Evolutionary conservation across 441 rosid species (phyloP).

Genomic region (Gossypium davidsonii): DNA sequence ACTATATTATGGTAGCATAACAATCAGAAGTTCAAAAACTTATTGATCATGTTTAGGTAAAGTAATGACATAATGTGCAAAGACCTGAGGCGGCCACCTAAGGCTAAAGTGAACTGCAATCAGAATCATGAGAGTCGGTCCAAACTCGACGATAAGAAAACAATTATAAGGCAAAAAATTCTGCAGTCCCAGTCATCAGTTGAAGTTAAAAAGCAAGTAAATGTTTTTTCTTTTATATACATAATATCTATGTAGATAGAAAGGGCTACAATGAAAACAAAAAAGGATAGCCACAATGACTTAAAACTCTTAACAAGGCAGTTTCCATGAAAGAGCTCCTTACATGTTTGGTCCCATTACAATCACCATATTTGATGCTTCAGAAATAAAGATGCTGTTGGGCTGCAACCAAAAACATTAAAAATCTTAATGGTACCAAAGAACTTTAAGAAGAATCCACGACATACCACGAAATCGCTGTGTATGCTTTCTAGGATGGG

Average conservation of each 20-base stretch:
- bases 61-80: neutral
- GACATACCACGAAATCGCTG: conserved; percentile 64
- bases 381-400: conserved; percentile 85
- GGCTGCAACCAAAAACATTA: conserved; percentile 50
- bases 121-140: neutral
- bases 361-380: conserved; percentile 89
- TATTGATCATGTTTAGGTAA: neutral
- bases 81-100: neutral
- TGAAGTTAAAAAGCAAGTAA: conserved; percentile 3
- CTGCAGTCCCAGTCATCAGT: neutral
- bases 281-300: neutral
- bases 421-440: conserved; percentile 1
- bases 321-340: conserved; percentile 26
- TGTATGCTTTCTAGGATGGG: conserved; percentile 91
- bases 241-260: neutral
- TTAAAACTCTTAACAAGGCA: conserved; percentile 8
- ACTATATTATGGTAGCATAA: neutral
- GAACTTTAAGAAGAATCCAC: conserved; percentile 6
- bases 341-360: conserved; percentile 97
- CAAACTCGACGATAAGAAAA: neutral
- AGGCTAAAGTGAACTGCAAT: neutral
- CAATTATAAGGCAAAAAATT: neutral
- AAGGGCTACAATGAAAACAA: neutral
- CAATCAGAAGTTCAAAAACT: neutral
- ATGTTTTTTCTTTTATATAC: neutral